Evolutionary conservation across 257 asterid species (phyloP).

Genomic region (Jacaranda copaia): DNA sequence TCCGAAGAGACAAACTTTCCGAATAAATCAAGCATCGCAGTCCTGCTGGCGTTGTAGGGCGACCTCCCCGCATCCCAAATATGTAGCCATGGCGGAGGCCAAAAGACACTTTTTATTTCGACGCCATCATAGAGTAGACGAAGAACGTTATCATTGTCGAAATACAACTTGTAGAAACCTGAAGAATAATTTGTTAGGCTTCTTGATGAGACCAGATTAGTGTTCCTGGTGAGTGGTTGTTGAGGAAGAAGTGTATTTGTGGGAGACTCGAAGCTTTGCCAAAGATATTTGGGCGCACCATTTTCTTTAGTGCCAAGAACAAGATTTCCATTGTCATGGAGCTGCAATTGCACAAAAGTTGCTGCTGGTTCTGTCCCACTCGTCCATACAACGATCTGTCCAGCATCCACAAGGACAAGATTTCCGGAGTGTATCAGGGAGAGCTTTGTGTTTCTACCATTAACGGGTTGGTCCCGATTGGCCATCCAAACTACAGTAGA

Average conservation of each 20-base stretch:
- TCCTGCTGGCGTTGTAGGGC: not conserved
- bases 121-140: slow-evolving; percentile 20
- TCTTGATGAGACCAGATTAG: slow-evolving; percentile 40
- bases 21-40: not conserved
- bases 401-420: slow-evolving; percentile 41
- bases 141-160: slow-evolving; percentile 46
- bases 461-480: slow-evolving; percentile 47
- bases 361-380: not conserved
- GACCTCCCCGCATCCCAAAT: slow-evolving; percentile 7
- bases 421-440: slow-evolving; percentile 32
- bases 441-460: slow-evolving; percentile 32
- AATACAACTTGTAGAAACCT: slow-evolving; percentile 46
- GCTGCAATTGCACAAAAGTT: not conserved
- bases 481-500: slow-evolving; percentile 44
- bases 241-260: slow-evolving; percentile 48
- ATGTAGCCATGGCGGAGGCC: slow-evolving; percentile 8
- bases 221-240: slow-evolving; percentile 27
- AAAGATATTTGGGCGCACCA: slow-evolving; percentile 5
- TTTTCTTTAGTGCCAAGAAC: slow-evolving; percentile 19
- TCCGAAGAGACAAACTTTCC: slow-evolving; percentile 20
- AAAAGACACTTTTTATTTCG: slow-evolving; percentile 10
- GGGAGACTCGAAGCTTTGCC: slow-evolving; percentile 53
- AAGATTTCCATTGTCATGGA: slow-evolving; percentile 49
- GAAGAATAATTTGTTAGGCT: slow-evolving; percentile 44
- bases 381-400: slow-evolving; percentile 40